These are phyloP conservation scores for Fusarium sp. DNA, from an alignment of 2,329 filamentous ascomycete genomes.

Conservation along the genomic window DNA sequence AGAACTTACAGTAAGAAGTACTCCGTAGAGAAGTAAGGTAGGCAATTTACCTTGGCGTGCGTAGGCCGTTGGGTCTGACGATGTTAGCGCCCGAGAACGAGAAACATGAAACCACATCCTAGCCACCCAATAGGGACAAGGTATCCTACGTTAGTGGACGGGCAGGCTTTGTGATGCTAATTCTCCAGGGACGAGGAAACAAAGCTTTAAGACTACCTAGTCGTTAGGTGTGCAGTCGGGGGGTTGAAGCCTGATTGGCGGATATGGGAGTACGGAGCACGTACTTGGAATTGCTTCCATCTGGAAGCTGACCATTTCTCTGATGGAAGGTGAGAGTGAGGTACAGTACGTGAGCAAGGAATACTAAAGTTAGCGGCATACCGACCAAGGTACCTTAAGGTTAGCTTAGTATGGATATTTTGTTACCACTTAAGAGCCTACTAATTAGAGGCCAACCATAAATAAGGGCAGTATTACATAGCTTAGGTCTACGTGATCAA, in stretches of 20 bases:
- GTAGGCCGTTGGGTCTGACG: slow-evolving; percentile 33
- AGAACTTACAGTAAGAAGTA: not conserved
- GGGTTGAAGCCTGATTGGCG: not conserved
- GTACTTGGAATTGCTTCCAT: not conserved
- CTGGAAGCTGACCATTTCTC: not conserved
- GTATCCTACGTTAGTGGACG: not conserved
- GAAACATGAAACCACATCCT: slow-evolving; percentile 40
- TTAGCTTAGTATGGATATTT: not conserved
- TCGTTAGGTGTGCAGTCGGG: not conserved
- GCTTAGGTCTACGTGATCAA: not conserved
- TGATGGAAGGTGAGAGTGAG: not conserved
- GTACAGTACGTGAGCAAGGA: not conserved
- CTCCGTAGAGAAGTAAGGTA: not conserved
- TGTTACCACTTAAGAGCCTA: not conserved
- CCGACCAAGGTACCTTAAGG: not conserved
- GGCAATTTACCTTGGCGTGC: slow-evolving; percentile 29
- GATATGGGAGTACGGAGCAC: not conserved
- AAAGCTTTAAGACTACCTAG: not conserved
- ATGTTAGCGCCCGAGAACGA: slow-evolving; percentile 40
- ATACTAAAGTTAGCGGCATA: not conserved
- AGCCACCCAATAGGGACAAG: slow-evolving; percentile 12
- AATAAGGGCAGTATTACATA: not conserved
- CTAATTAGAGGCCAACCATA: not conserved
- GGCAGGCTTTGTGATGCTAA: not conserved
- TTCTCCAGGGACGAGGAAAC: not conserved